Evolutionary conservation across 2,329 filamentous ascomycete genomes (phyloP).

Genomic region (Colletotrichum musae): DNA sequence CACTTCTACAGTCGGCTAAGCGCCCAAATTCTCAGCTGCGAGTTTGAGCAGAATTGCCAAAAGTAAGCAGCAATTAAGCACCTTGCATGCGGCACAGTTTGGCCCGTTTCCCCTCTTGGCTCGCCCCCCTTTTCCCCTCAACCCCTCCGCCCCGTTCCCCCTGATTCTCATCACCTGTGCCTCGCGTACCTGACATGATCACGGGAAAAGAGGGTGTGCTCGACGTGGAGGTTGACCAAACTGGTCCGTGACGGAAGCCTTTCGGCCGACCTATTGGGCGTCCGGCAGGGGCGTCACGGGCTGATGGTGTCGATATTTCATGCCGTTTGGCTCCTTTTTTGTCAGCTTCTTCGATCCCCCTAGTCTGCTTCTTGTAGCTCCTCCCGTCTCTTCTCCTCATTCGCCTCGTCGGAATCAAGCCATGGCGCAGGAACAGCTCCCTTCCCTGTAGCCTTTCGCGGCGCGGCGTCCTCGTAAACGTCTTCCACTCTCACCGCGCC

Average conservation of each 20-base stretch:
- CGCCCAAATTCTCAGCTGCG: slow-evolving; percentile 9
- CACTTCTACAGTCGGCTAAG: slow-evolving; percentile 20
- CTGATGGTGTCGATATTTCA: background rate
- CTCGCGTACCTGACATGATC: background rate
- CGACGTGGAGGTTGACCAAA: slow-evolving; percentile 18
- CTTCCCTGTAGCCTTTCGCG: background rate
- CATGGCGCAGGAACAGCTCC: background rate
- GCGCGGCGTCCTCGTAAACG: slow-evolving; percentile 7
- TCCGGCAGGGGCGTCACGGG: background rate
- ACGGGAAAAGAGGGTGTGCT: slow-evolving; percentile 6
- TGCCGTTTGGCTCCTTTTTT: slow-evolving; percentile 5
- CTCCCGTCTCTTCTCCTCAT: background rate
- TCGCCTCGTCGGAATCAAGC: slow-evolving; percentile 3
- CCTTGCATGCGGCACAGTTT: slow-evolving; percentile 27
- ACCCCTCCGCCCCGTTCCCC: background rate
- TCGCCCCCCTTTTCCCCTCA: background rate
- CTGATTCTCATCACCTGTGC: background rate
- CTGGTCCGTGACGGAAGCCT: slow-evolving; percentile 8
- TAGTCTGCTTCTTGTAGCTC: background rate
- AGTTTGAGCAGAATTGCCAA: slow-evolving; percentile 1
- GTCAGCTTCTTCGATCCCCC: background rate
- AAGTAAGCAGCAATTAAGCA: slow-evolving; percentile 8
- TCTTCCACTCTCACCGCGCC: slow-evolving; percentile 14
- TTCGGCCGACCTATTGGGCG: slow-evolving; percentile 6
- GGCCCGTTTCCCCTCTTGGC: slow-evolving; percentile 13